Percentiles rank a stretch among this genome's conserved stretches.
Conservation (phyloP, 1,284 basidiomycete genomes). For the Inonotus obliquus region DNA sequence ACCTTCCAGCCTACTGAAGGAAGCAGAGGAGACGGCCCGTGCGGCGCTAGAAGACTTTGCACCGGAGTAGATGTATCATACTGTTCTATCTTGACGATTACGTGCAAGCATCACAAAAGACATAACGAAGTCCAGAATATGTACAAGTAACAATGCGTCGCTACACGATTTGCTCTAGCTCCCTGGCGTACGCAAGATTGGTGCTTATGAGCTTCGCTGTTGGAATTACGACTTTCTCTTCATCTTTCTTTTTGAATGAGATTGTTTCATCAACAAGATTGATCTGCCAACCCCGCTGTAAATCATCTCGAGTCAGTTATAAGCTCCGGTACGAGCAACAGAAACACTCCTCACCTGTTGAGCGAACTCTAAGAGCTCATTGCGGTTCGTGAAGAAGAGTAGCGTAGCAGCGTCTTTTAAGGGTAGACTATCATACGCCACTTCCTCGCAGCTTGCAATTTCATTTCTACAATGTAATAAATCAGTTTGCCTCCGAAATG, state of each 20-base stretch:
- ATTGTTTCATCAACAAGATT: conserved; percentile 57
- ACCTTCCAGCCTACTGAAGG: conserved; percentile 78
- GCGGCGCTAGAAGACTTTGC: conserved; percentile 85
- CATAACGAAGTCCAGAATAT: not conserved
- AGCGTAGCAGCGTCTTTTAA: conserved; percentile 85
- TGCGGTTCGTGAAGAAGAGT: conserved; percentile 79
- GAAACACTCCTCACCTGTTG: conserved; percentile 47
- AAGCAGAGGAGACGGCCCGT: conserved; percentile 88
- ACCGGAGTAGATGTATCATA: conserved; percentile 38
- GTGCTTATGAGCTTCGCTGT: conserved; percentile 76
- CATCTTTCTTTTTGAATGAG: conserved; percentile 63
- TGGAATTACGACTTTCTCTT: conserved; percentile 77
- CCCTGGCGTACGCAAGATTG: conserved; percentile 74
- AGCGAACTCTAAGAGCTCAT: conserved; percentile 76
- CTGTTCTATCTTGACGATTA: not conserved
- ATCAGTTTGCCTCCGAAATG: not conserved
- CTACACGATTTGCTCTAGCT: conserved; percentile 87
- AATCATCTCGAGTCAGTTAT: conserved; percentile 5
- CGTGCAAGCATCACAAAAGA: not conserved
- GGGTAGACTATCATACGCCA: conserved; percentile 84
- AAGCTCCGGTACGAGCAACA: conserved; percentile 10
- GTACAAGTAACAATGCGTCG: conserved; percentile 14
- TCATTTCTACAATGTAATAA: conserved; percentile 60
- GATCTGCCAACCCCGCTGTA: conserved; percentile 70
- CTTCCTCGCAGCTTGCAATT: conserved; percentile 90